Conservation (phyloP, 2,329 filamentous ascomycete genomes). For the Claviceps digitariae region DNA sequence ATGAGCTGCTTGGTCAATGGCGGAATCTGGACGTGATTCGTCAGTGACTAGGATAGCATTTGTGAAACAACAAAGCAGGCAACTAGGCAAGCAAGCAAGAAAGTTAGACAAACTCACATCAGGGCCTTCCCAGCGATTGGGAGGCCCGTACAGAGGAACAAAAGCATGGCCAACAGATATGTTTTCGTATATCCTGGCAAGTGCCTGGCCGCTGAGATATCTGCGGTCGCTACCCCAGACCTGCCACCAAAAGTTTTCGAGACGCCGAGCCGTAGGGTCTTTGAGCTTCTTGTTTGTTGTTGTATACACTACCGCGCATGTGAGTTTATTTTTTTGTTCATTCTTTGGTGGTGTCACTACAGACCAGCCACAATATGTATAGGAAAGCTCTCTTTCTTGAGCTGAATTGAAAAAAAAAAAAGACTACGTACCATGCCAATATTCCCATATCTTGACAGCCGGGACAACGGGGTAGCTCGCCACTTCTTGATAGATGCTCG, state of each 20-base stretch:
- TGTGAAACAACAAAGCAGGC: neutral
- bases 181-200: constrained; percentile 42
- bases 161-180: constrained; percentile 45
- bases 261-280: constrained; percentile 47
- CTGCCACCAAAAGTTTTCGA: constrained; percentile 56
- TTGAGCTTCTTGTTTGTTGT: constrained; percentile 43
- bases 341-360: neutral
- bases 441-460: constrained; percentile 37
- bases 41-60: neutral
- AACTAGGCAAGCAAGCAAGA: constrained; percentile 4
- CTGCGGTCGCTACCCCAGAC: constrained; percentile 47
- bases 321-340: neutral
- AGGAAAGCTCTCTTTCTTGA: neutral
- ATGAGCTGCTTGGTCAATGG: constrained; percentile 18
- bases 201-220: constrained; percentile 35
- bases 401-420: neutral
- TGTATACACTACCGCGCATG: constrained; percentile 37
- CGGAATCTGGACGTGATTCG: constrained; percentile 11
- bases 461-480: constrained; percentile 37
- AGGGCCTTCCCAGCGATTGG: constrained; percentile 38
- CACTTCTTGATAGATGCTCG: constrained; percentile 38
- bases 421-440: constrained; percentile 39
- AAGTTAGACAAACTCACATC: constrained; percentile 22
- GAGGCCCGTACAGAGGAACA: constrained; percentile 39
- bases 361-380: neutral